phyloP scores from a whole-genome alignment of 73 alveolate genomes.

The Tetrahymena elliotti region DNA sequence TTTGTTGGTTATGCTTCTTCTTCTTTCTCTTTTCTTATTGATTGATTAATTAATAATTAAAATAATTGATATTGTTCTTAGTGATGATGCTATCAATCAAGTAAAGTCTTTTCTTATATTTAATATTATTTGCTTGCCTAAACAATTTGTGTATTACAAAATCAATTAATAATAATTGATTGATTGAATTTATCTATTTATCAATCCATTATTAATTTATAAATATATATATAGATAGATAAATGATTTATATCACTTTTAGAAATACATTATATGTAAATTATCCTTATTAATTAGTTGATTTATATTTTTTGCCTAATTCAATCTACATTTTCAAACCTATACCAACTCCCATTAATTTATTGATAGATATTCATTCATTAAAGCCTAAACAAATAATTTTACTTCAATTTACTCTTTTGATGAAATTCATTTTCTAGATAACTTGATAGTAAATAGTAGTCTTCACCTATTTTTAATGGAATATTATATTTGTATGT shows the following conservation, averaged over 20 bases:
- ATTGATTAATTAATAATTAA: not conserved
- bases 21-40: not conserved
- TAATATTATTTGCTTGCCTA: no score
- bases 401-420: not conserved
- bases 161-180: no score
- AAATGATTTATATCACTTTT: not conserved
- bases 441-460: not conserved
- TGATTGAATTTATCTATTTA: not conserved
- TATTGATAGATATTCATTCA: not conserved
- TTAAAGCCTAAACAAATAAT: not conserved
- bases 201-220: not conserved
- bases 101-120: not conserved
- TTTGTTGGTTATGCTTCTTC: not conserved
- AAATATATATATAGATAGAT: no score
- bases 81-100: not conserved
- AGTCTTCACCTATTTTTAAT: not conserved
- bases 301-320: not conserved
- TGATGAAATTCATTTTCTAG: not conserved
- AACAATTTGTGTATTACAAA: not conserved
- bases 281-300: no score
- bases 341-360: no score
- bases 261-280: no score
- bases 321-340: no score
- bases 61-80: not conserved
- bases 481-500: not conserved